These are phyloP conservation scores for Coniferiporia weirii DNA, from an alignment of 1,284 basidiomycete species.

Conservation along the genomic window DNA sequence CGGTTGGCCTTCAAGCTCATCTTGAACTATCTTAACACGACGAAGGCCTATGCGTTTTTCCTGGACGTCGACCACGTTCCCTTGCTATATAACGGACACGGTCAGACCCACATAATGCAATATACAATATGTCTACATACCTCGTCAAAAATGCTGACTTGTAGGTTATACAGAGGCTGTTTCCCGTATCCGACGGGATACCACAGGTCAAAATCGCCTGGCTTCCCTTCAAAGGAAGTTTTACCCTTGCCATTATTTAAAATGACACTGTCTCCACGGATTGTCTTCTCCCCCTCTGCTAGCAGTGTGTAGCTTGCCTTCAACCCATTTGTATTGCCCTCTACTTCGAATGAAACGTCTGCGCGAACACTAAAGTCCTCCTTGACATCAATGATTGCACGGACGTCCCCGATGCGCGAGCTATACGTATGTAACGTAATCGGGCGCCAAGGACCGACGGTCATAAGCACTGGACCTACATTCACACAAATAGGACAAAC, in stretches of 20 bases:
- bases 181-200: slow-evolving; percentile 79
- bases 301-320: slow-evolving; percentile 22
- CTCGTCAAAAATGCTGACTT: slow-evolving; percentile 46
- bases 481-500: background rate
- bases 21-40: slow-evolving; percentile 68
- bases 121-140: slow-evolving; percentile 31
- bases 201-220: slow-evolving; percentile 68
- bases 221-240: slow-evolving; percentile 46
- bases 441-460: slow-evolving; percentile 76
- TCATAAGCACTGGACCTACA: slow-evolving; percentile 69
- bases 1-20: slow-evolving; percentile 63
- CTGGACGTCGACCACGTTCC: slow-evolving; percentile 44
- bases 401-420: slow-evolving; percentile 58
- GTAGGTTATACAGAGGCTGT: slow-evolving; percentile 70
- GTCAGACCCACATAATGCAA: background rate
- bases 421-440: slow-evolving; percentile 65
- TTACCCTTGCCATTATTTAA: slow-evolving; percentile 35
- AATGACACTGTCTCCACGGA: slow-evolving; percentile 33
- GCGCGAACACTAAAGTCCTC: slow-evolving; percentile 41
- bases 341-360: slow-evolving; percentile 32
- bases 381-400: slow-evolving; percentile 49
- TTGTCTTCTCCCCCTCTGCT: slow-evolving; percentile 39
- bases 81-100: slow-evolving; percentile 33
- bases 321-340: slow-evolving; percentile 35
- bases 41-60: slow-evolving; percentile 70